These are phyloP conservation scores for Thielaviopsis cerberus DNA, from an alignment of 2,329 filamentous ascomycete genomes.

Conservation along the genomic window DNA sequence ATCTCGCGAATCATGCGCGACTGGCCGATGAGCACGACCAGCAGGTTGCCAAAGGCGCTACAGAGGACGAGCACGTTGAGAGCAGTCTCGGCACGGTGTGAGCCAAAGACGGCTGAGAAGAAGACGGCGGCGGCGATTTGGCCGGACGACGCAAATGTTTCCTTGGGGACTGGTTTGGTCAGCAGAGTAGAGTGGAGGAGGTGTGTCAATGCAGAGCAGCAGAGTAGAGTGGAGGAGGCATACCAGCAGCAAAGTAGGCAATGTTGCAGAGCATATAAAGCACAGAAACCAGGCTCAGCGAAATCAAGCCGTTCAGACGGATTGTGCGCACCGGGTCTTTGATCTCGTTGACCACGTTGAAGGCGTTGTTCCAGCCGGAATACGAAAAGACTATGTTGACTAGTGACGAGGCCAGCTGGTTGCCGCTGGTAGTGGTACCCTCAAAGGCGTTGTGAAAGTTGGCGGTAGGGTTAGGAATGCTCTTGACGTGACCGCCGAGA, in stretches of 20 bases:
- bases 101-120: slow-evolving; percentile 39
- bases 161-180: slow-evolving; percentile 26
- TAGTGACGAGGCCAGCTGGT: slow-evolving; percentile 27
- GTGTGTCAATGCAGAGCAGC: slow-evolving; percentile 27
- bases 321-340: slow-evolving; percentile 40
- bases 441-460: slow-evolving; percentile 22
- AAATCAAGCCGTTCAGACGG: slow-evolving; percentile 29
- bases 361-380: slow-evolving; percentile 37
- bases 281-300: slow-evolving; percentile 31
- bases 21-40: slow-evolving; percentile 34
- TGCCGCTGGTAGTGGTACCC: slow-evolving; percentile 20
- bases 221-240: slow-evolving; percentile 24
- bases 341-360: slow-evolving; percentile 44
- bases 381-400: slow-evolving; percentile 42
- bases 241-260: slow-evolving; percentile 38
- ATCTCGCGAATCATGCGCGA: slow-evolving; percentile 42
- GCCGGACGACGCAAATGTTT: slow-evolving; percentile 32
- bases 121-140: slow-evolving; percentile 39
- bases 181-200: too few relatives aligned
- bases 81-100: slow-evolving; percentile 27
- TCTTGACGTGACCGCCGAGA: slow-evolving; percentile 23
- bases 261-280: slow-evolving; percentile 42
- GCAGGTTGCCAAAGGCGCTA: slow-evolving; percentile 39
- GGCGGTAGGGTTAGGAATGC: slow-evolving; percentile 18
- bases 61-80: slow-evolving; percentile 39